Evolutionary conservation across 192 early-diverging fungal species (phyloP).

Genomic region (Coemansia sp.): DNA sequence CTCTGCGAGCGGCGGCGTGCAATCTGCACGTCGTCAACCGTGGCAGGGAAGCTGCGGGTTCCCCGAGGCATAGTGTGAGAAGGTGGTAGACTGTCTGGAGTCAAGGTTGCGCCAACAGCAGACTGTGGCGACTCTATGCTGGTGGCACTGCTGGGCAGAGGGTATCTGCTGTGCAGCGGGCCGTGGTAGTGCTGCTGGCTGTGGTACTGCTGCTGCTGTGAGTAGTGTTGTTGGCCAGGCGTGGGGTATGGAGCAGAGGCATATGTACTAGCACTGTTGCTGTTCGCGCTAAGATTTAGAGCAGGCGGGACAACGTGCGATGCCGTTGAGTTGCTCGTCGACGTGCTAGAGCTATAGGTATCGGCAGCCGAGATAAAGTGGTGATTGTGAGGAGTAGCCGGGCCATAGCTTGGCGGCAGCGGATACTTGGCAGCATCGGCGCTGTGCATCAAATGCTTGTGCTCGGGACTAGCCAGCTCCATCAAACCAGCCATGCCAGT

Average conservation of each 20-base stretch:
- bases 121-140: slow-evolving; percentile 17
- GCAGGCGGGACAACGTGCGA: slow-evolving; percentile 37
- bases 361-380: slow-evolving; percentile 18
- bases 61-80: slow-evolving; percentile 20
- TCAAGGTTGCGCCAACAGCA: slow-evolving; percentile 21
- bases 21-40: slow-evolving; percentile 38
- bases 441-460: slow-evolving; percentile 24
- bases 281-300: slow-evolving; percentile 13
- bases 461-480: slow-evolving; percentile 48
- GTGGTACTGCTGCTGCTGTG: slow-evolving; percentile 20
- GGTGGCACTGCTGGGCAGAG: slow-evolving; percentile 15
- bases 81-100: slow-evolving; percentile 39
- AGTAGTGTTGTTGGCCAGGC: slow-evolving; percentile 16
- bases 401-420: slow-evolving; percentile 8
- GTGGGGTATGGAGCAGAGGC: slow-evolving; percentile 12
- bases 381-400: slow-evolving; percentile 2
- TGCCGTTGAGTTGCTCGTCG: slow-evolving; percentile 38
- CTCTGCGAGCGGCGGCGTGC: slow-evolving; percentile 52
- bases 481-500: slow-evolving; percentile 57
- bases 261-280: slow-evolving; percentile 12
- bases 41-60: slow-evolving; percentile 49
- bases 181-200: slow-evolving; percentile 19
- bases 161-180: slow-evolving; percentile 21
- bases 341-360: slow-evolving; percentile 44
- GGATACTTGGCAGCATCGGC: slow-evolving; percentile 21